Conservation (phyloP, 768 basidiomycete genomes). For the Mycena maculata region DNA sequence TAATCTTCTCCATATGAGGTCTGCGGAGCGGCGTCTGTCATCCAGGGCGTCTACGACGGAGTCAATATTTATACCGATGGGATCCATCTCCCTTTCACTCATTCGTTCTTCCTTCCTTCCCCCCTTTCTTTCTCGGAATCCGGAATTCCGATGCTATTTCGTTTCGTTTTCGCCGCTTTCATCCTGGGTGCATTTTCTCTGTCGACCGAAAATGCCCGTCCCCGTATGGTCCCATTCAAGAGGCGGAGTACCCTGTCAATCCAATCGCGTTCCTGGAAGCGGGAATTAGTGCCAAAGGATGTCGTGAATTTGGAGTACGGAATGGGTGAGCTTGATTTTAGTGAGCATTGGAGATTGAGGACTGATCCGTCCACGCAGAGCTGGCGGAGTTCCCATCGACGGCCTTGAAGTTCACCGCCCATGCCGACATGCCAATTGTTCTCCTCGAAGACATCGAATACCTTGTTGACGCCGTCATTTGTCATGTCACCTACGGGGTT, state of each 20-base stretch:
- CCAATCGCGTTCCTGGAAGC: conserved; percentile 5
- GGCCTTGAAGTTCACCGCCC: conserved; percentile 10
- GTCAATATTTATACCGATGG: too few species aligned
- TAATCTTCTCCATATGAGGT: too few species aligned
- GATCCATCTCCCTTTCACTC: too few species aligned
- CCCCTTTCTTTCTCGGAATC: background rate
- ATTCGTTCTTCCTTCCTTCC: too few species aligned
- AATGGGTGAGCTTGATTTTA: background rate
- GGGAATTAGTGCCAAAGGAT: background rate
- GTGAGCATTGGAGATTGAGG: background rate
- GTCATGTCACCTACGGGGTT: background rate
- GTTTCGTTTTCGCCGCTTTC: background rate
- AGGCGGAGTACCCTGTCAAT: background rate
- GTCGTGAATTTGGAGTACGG: background rate
- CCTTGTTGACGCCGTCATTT: background rate
- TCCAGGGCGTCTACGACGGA: too few species aligned
- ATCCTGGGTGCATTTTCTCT: background rate
- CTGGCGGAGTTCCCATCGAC: conserved; percentile 5
- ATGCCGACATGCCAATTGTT: conserved; percentile 2
- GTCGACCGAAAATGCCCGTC: background rate
- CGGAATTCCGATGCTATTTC: background rate
- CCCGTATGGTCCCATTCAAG: background rate
- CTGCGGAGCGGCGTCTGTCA: too few species aligned
- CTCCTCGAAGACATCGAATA: conserved; percentile 15
- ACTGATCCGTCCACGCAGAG: background rate